phyloP scores from a whole-genome alignment of 768 basidiomycete species.

The Amanita phalloides region DNA sequence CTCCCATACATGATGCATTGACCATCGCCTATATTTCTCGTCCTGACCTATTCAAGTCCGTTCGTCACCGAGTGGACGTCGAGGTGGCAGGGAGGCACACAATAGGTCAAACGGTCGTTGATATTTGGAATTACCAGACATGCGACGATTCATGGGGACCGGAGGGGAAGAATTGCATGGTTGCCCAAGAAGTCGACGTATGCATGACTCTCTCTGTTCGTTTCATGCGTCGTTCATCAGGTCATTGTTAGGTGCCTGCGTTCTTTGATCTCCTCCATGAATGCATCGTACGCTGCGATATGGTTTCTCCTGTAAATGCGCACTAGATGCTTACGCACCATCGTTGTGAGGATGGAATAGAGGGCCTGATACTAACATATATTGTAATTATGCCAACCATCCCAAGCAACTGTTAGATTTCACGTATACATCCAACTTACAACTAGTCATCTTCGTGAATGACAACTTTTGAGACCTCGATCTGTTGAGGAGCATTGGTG shows the following conservation, averaged over 20 bases:
- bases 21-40: conserved; percentile 66
- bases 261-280: conserved; percentile 62
- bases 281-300: conserved; percentile 47
- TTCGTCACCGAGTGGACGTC: conserved; percentile 73
- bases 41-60: conserved; percentile 54
- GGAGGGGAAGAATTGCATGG: conserved; percentile 65
- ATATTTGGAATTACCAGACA: conserved; percentile 53
- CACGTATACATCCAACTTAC: neutral
- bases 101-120: conserved; percentile 72
- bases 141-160: conserved; percentile 66
- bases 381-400: too few species aligned
- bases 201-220: conserved; percentile 11
- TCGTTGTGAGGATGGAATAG: too few species aligned
- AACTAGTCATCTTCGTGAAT: conserved; percentile 42
- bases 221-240: neutral
- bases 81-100: conserved; percentile 60
- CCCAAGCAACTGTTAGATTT: too few species aligned
- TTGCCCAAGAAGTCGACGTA: conserved; percentile 61
- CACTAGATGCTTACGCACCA: neutral
- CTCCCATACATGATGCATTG: conserved; percentile 81
- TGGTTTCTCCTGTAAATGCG: neutral
- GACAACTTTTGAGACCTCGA: conserved; percentile 26
- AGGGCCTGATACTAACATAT: neutral
- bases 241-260: conserved; percentile 33
- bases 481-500: conserved; percentile 13